phyloP scores from a whole-genome alignment of 2,329 filamentous ascomycete species.

The Clonostachys solani region DNA sequence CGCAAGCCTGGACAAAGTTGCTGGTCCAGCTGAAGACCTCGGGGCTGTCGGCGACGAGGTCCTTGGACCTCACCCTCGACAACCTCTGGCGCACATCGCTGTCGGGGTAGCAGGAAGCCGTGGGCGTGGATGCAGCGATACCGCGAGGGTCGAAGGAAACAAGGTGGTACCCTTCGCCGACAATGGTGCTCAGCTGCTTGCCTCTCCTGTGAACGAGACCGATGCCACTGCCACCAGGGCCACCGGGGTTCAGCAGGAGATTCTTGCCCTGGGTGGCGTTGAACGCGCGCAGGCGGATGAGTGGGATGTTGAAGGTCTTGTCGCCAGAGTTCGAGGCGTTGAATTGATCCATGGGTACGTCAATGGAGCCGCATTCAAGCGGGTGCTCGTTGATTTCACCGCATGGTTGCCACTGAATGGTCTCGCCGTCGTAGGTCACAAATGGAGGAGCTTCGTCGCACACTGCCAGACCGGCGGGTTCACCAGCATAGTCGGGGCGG shows the following conservation, averaged over 20 bases:
- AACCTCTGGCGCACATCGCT: constrained; percentile 16
- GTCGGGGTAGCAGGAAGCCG: constrained; percentile 33
- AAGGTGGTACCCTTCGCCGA: constrained; percentile 39
- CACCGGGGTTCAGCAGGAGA: constrained; percentile 41
- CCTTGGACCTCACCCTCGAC: not conserved
- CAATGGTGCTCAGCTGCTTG: constrained; percentile 21
- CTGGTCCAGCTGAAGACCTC: constrained; percentile 34
- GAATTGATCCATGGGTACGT: constrained; percentile 43
- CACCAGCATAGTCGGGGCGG: too few species aligned
- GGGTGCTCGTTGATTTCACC: constrained; percentile 26
- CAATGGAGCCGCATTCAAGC: constrained; percentile 35
- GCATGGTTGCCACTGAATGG: constrained; percentile 30
- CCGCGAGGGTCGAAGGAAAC: constrained; percentile 43
- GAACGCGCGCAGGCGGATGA: constrained; percentile 36
- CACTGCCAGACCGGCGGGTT: too few species aligned
- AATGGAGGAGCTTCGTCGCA: too few species aligned
- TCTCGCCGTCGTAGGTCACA: constrained; percentile 22
- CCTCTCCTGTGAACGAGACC: constrained; percentile 27
- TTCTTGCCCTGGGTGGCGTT: constrained; percentile 29
- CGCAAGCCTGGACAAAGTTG: constrained; percentile 1
- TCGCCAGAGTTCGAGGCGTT: constrained; percentile 17
- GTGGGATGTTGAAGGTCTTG: constrained; percentile 36
- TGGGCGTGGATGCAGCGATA: constrained; percentile 20
- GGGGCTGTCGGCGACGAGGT: constrained; percentile 20
- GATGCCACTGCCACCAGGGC: constrained; percentile 39